A percentile compares a stretch with the other conserved stretches of the same genome.
phyloP scores from a whole-genome alignment of 768 basidiomycete genomes.

The Nidularia sp. region DNA sequence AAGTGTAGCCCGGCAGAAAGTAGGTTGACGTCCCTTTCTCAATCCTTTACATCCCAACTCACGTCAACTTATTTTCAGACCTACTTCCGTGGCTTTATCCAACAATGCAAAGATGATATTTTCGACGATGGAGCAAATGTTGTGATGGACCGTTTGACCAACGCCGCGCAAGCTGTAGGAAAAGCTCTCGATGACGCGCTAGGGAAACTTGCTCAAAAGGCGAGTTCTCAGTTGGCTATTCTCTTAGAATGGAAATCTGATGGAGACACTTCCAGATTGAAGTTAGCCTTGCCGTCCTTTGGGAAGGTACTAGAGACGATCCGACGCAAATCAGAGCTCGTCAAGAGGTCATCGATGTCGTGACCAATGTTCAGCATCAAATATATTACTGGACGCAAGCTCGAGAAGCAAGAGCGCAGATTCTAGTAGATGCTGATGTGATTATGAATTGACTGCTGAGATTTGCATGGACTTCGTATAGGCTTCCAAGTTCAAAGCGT shows the following conservation, averaged over 20 bases:
- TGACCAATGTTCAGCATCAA: constrained; percentile 36
- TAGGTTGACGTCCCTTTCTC: constrained; percentile 11
- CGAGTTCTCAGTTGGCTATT: constrained; percentile 11
- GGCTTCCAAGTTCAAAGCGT: neutral
- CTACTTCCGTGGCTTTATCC: constrained; percentile 43
- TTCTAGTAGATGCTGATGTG: neutral
- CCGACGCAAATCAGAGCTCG: constrained; percentile 38
- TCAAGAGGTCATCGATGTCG: constrained; percentile 29
- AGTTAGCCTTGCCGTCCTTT: constrained; percentile 54
- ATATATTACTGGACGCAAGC: constrained; percentile 40
- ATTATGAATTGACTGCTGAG: neutral
- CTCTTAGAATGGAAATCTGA: too few species aligned
- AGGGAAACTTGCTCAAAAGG: constrained; percentile 52
- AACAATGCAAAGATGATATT: constrained; percentile 39
- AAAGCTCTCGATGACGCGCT: constrained; percentile 41
- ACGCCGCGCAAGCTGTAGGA: constrained; percentile 47
- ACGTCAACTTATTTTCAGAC: constrained; percentile 22
- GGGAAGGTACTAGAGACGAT: constrained; percentile 51
- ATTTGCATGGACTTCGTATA: constrained; percentile 3
- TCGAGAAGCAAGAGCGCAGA: constrained; percentile 12
- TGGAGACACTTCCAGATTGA: neutral
- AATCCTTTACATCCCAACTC: neutral
- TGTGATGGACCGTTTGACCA: constrained; percentile 40
- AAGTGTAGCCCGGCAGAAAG: constrained; percentile 60
- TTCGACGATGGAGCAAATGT: constrained; percentile 51